Conservation (phyloP, 352 stramenopile species). For the Globisporangium abappressorium region DNA sequence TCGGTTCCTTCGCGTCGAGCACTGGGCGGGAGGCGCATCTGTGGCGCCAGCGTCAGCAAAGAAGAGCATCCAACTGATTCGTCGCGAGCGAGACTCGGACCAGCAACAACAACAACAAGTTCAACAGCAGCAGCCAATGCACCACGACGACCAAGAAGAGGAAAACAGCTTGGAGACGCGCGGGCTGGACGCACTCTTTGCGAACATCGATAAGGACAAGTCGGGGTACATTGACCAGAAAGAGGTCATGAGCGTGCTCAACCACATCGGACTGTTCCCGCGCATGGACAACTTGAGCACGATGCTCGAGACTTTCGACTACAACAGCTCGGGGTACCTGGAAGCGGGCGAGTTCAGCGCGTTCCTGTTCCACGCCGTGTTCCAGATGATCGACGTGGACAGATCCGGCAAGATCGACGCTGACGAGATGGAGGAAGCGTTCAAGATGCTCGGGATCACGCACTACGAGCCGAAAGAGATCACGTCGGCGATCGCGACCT, state of each 20-base stretch:
- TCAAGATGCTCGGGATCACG: slow-evolving; percentile 64
- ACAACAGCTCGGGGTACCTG: slow-evolving; percentile 43
- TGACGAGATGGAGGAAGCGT: slow-evolving; percentile 66
- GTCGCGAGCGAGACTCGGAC: slow-evolving; percentile 34
- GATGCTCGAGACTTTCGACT: slow-evolving; percentile 54
- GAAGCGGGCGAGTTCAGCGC: slow-evolving; percentile 59
- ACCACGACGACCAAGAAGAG: slow-evolving; percentile 15
- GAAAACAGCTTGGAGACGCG: slow-evolving; percentile 53
- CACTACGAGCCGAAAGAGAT: slow-evolving; percentile 67
- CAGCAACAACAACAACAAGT: neutral
- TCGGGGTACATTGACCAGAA: slow-evolving; percentile 51
- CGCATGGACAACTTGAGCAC: slow-evolving; percentile 38
- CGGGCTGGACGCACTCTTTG: slow-evolving; percentile 62
- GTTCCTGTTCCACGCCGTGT: slow-evolving; percentile 74
- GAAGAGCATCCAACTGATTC: slow-evolving; percentile 39
- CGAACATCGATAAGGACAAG: slow-evolving; percentile 58
- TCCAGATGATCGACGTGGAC: slow-evolving; percentile 74
- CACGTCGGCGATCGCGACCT: slow-evolving; percentile 53
- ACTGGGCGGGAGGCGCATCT: slow-evolving; percentile 26
- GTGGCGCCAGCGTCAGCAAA: slow-evolving; percentile 20
- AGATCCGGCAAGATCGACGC: slow-evolving; percentile 74
- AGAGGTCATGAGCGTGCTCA: slow-evolving; percentile 62
- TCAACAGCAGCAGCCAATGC: neutral
- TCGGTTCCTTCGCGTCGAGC: slow-evolving; percentile 59
- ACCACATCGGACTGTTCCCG: slow-evolving; percentile 65